These are phyloP conservation scores for Globisporangium alternatum DNA, from an alignment of 352 stramenopile species.

Conservation along the genomic window DNA sequence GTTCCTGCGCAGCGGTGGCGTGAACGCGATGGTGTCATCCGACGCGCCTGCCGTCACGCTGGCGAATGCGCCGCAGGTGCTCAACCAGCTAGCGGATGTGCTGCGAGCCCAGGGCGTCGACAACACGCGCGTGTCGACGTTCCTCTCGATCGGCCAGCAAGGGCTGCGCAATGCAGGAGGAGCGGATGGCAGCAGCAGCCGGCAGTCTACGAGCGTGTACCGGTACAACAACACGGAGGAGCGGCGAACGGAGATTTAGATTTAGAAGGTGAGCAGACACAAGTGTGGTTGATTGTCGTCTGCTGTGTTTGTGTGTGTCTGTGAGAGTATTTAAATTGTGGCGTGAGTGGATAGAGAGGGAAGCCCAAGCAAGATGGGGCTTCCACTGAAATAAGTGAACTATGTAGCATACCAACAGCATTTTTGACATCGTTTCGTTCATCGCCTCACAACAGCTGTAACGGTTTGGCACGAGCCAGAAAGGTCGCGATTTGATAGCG, in stretches of 20 bases:
- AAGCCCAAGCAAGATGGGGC: not conserved
- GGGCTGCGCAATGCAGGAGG: slow-evolving; percentile 21
- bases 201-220: slow-evolving; percentile 24
- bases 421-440: slow-evolving; percentile 4
- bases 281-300: not conserved
- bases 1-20: slow-evolving; percentile 54
- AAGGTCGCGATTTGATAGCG: not conserved
- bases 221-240: slow-evolving; percentile 61
- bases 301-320: slow-evolving; percentile 3
- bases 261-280: slow-evolving; percentile 28
- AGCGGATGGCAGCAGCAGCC: slow-evolving; percentile 9
- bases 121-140: slow-evolving; percentile 41
- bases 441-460: not conserved
- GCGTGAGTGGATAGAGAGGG: not conserved
- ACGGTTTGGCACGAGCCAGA: not conserved
- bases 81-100: slow-evolving; percentile 46
- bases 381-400: slow-evolving; percentile 3
- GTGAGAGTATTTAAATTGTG: slow-evolving; percentile 7
- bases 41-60: slow-evolving; percentile 33
- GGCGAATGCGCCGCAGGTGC: slow-evolving; percentile 35
- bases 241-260: slow-evolving; percentile 69
- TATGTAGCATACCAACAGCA: slow-evolving; percentile 7
- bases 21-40: slow-evolving; percentile 20
- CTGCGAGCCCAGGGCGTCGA: slow-evolving; percentile 47
- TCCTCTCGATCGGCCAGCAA: slow-evolving; percentile 47